These are phyloP conservation scores for Camelina neglecta DNA, from an alignment of 345 rosid genomes.

Conservation along the genomic window DNA sequence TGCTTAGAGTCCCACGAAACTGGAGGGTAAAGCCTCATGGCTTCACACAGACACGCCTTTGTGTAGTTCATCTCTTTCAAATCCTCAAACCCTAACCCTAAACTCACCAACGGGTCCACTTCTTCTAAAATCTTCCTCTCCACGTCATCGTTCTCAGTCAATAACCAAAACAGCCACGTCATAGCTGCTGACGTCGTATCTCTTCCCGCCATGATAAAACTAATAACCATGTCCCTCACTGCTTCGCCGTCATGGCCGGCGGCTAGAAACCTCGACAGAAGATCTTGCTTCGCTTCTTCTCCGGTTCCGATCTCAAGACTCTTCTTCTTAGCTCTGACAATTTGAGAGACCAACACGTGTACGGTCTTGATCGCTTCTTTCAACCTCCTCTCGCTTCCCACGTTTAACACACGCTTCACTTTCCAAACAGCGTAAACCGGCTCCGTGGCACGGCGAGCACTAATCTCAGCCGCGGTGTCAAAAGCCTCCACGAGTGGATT, in stretches of 20 bases:
- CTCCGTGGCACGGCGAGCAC: conserved; percentile 67
- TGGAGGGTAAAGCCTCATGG: conserved; percentile 74
- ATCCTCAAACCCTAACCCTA: conserved; percentile 46
- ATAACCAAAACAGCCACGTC: conserved; percentile 75
- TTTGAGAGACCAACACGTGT: conserved; percentile 56
- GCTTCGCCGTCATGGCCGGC: conserved; percentile 50
- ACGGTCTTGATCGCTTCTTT: conserved; percentile 53
- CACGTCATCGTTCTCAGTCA: conserved; percentile 45
- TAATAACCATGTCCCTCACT: conserved; percentile 68
- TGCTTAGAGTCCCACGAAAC: conserved; percentile 75
- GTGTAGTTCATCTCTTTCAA: conserved; percentile 52
- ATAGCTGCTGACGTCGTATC: conserved; percentile 71
- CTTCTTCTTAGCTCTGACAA: conserved; percentile 54
- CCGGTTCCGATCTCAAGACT: conserved; percentile 35
- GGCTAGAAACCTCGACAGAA: conserved; percentile 69
- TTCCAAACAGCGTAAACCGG: conserved; percentile 64
- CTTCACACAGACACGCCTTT: conserved; percentile 66
- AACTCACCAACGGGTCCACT: conserved; percentile 48
- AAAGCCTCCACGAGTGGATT: conserved; percentile 64
- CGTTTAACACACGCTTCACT: conserved; percentile 57
- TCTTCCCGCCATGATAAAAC: conserved; percentile 72
- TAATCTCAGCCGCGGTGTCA: conserved; percentile 63
- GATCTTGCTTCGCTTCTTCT: conserved; percentile 50
- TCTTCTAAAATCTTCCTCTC: conserved; percentile 45
- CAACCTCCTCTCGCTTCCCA: conserved; percentile 68